phyloP scores from a whole-genome alignment of 2,329 filamentous ascomycete species.

The Paraconiothyrium brasiliense region DNA sequence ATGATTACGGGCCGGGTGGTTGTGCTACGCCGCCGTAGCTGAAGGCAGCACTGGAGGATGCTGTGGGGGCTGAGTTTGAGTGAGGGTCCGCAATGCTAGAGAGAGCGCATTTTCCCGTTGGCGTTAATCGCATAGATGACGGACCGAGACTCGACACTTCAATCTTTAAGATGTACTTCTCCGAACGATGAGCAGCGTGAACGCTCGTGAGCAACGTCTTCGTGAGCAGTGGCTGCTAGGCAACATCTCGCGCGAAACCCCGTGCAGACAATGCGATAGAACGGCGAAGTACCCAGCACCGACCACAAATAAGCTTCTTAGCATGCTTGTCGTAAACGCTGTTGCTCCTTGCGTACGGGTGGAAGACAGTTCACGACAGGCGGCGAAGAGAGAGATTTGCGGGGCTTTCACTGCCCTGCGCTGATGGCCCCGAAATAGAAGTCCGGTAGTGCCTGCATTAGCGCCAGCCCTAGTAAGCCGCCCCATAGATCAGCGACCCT shows the following conservation, averaged over 20 bases:
- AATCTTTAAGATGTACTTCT: not conserved
- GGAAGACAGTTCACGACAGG: not conserved
- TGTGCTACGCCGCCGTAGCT: slow-evolving; percentile 12
- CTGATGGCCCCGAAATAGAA: slow-evolving; percentile 9
- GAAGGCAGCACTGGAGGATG: slow-evolving; percentile 4
- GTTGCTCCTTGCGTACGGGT: not conserved
- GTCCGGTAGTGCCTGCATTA: slow-evolving; percentile 15
- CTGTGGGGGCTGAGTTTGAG: slow-evolving; percentile 15
- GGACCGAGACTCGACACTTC: not conserved
- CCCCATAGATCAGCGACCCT: not conserved
- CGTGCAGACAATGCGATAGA: not conserved
- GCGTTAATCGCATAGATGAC: not conserved
- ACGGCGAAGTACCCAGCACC: slow-evolving; percentile 6
- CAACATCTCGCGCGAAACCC: slow-evolving; percentile 2
- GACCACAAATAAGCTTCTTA: not conserved
- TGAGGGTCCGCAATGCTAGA: not conserved
- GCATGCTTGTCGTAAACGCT: not conserved
- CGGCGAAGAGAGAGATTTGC: slow-evolving; percentile 5
- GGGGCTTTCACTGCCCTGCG: slow-evolving; percentile 2
- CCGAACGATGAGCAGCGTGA: not conserved
- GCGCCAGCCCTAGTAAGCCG: not conserved
- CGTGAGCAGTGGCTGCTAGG: not conserved
- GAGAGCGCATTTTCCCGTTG: not conserved
- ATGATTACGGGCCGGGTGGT: not conserved
- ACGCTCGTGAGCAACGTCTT: not conserved